Percentiles rank a stretch among this genome's conserved stretches.
These are phyloP conservation scores for Plenodomus lindquistii DNA, from an alignment of 2,329 filamentous ascomycete species.

Conservation along the genomic window DNA sequence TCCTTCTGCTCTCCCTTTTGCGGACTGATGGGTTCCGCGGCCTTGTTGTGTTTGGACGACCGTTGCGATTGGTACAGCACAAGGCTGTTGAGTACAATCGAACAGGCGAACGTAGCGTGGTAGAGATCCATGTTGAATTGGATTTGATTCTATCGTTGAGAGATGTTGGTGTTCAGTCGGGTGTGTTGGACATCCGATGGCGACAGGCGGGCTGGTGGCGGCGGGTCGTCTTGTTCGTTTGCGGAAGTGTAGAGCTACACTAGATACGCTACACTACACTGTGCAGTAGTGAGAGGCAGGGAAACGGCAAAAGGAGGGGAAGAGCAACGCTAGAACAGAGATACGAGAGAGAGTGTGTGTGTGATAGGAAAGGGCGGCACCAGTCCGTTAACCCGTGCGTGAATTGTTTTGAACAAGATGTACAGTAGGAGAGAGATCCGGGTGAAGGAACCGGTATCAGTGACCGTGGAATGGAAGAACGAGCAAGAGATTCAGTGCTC, in stretches of 20 bases:
- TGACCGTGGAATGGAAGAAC: neutral
- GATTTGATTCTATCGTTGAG: neutral
- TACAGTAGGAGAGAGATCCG: neutral
- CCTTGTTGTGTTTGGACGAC: slow-evolving; percentile 12
- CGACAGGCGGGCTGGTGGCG: no score
- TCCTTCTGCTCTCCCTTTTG: slow-evolving; percentile 28
- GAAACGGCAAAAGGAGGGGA: neutral
- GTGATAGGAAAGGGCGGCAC: neutral
- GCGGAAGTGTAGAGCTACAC: no score
- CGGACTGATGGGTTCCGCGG: slow-evolving; percentile 11
- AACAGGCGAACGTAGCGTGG: slow-evolving; percentile 31
- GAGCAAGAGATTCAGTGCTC: neutral
- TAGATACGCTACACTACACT: no score
- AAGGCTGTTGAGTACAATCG: slow-evolving; percentile 31
- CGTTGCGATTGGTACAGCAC: slow-evolving; percentile 33
- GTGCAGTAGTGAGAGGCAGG: no score
- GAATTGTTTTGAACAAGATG: neutral
- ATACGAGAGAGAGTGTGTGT: neutral
- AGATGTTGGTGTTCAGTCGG: neutral
- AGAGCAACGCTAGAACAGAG: neutral
- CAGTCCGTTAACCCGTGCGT: neutral
- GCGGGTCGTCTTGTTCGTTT: no score
- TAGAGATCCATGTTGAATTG: slow-evolving; percentile 37
- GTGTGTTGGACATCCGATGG: neutral
- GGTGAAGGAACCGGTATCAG: neutral